These are phyloP conservation scores for Kurtzmaniella fragi DNA, from an alignment of 805 yeast genomes.

Conservation along the genomic window DNA sequence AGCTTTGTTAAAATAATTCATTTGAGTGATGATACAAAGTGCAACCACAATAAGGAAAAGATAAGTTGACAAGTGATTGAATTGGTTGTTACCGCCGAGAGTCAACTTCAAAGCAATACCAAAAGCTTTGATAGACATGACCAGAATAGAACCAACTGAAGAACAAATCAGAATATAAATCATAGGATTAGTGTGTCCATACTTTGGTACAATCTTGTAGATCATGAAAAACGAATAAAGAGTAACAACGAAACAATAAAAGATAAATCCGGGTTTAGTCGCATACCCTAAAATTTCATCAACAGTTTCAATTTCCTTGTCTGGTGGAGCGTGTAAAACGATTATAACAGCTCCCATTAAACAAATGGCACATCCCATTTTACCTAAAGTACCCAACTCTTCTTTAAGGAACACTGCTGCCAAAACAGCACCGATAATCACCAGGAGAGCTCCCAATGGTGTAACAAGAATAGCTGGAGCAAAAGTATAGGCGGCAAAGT, in stretches of 20 bases:
- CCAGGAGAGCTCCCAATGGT: constrained; percentile 86
- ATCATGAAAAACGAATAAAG: constrained; percentile 73
- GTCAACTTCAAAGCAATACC: constrained; percentile 89
- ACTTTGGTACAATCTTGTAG: constrained; percentile 73
- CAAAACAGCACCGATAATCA: constrained; percentile 85
- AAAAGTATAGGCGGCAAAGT: constrained; percentile 91
- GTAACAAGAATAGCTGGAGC: constrained; percentile 93
- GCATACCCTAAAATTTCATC: constrained; percentile 85
- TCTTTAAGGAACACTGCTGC: constrained; percentile 83
- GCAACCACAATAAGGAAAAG: constrained; percentile 73
- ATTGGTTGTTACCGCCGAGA: constrained; percentile 80
- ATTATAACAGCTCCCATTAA: constrained; percentile 83
- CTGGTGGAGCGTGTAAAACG: constrained; percentile 91
- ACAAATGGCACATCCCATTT: constrained; percentile 91
- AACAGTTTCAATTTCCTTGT: constrained; percentile 80
- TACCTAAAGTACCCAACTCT: constrained; percentile 82
- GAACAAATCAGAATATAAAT: constrained; percentile 87
- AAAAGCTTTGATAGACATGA: constrained; percentile 88
- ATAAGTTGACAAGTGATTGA: constrained; percentile 79
- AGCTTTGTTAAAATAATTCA: constrained; percentile 92
- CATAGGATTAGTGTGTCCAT: constrained; percentile 81
- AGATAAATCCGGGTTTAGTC: constrained; percentile 66
- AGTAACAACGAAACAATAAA: constrained; percentile 59
- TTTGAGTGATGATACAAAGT: constrained; percentile 80
- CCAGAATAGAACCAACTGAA: constrained; percentile 84